Evolutionary conservation across 192 early-diverging fungal species (phyloP).

Genomic region (Pilobolus umbonatus): DNA sequence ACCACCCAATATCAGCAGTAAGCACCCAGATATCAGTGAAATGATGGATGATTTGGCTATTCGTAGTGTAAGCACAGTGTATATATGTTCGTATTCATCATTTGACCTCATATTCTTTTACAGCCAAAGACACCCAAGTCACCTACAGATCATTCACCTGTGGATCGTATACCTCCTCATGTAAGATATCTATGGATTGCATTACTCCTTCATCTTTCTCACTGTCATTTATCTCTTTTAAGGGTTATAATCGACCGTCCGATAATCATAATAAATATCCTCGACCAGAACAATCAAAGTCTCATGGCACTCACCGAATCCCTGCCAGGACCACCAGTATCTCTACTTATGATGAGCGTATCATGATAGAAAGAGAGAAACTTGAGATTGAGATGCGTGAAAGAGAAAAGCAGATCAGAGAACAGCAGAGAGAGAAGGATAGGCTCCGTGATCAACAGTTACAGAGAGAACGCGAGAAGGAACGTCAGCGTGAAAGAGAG

Average conservation of each 20-base stretch:
- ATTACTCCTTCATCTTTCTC: not conserved
- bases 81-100: not conserved
- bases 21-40: slow-evolving; percentile 21
- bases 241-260: not conserved
- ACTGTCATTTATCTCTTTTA: not conserved
- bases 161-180: not conserved
- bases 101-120: not conserved
- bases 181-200: not conserved
- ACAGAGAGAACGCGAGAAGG: slow-evolving; percentile 12
- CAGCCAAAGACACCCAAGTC: not conserved
- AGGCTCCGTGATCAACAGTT: slow-evolving; percentile 4
- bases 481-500: slow-evolving; percentile 17
- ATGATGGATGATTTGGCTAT: slow-evolving; percentile 33
- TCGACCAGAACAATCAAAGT: slow-evolving; percentile 12
- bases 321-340: slow-evolving; percentile 9
- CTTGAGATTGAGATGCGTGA: slow-evolving; percentile 16
- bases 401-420: slow-evolving; percentile 11
- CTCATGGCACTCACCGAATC: not conserved
- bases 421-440: slow-evolving; percentile 13
- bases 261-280: slow-evolving; percentile 8
- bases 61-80: slow-evolving; percentile 7
- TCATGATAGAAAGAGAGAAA: slow-evolving; percentile 16
- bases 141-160: slow-evolving; percentile 3
- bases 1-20: slow-evolving; percentile 14
- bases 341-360: slow-evolving; percentile 13